Evolutionary conservation across 2,329 filamentous ascomycete species (phyloP).

Genomic region (Coniochaeta ligniaria): DNA sequence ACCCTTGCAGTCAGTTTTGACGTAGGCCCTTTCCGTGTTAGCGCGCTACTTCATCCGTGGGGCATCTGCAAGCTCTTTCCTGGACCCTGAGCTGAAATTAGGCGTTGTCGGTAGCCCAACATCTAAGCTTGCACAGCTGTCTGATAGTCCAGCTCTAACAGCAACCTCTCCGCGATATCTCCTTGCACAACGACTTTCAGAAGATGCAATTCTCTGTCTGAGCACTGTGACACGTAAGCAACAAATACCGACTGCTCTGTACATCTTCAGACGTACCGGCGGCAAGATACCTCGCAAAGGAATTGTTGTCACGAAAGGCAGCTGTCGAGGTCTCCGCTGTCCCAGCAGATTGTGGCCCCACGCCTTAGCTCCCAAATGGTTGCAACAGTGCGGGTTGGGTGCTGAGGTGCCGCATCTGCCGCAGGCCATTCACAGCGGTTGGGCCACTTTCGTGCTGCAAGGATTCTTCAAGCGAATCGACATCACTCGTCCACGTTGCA

Average conservation of each 20-base stretch:
- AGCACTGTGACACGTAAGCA: not conserved
- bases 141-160: not conserved
- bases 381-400: not conserved
- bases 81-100: not conserved
- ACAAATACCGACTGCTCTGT: not conserved
- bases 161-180: not conserved
- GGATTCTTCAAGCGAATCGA: not conserved
- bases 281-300: not conserved
- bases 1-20: not conserved
- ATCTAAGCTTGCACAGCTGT: not conserved
- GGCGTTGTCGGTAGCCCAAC: not conserved
- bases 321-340: not conserved
- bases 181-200: not conserved
- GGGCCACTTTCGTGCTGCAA: not conserved
- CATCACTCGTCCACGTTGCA: slow-evolving; percentile 4
- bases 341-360: not conserved
- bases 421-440: not conserved
- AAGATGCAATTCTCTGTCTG: not conserved
- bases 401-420: not conserved
- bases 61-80: not conserved
- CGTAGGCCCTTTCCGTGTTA: not conserved
- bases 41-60: not conserved
- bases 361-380: not conserved
- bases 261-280: no score
- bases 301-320: not conserved